Evolutionary conservation across 2,329 filamentous ascomycete genomes (phyloP), one percentile per base, ranked within the genome.

Genomic region (Tolypocladium ophioglossoides): DNA sequence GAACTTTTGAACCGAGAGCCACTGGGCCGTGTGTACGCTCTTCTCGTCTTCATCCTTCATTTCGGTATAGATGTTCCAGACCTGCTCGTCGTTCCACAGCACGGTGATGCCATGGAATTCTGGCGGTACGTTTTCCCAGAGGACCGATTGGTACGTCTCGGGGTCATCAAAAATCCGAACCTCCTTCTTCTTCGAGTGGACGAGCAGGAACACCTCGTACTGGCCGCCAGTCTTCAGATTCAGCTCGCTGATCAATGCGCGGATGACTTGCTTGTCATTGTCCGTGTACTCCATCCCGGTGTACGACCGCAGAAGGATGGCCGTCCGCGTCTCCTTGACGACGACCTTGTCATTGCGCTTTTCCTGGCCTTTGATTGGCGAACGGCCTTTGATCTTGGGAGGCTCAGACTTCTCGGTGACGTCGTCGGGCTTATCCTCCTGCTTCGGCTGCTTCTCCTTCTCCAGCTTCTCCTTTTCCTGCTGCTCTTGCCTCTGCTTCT

Each of bases 181-280:
- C 4, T 73, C 71, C 50, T 76, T 71, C 54, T 86, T 82, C 67
- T 87, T 89, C 69, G 91, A 85, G 58, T 95, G 88, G 16, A 95
- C 80, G 30, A 95, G 77, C 34, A 95, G 74, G 64, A 89, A 88
- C 1, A 94, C 84, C 61, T 91, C 82, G 64, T 91, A 95, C 69
- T 91, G 84, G 38, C 87, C 89, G 20, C 89, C 89, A 18, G 86
- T 86, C 56, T 84, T 83, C 54, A 95, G 75, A 7, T 80, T 80
- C 32, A 94, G 75, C 68, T 95, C 91, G 56, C 82, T 85, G 60
- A 95, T 82, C 64, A 95, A 79, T 38, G 90, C 82, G 32, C 91
- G 85, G 41, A 95, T 82, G 53, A 84, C 85, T 66, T 91, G 83
- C 64, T 87, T 82, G 65, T 92, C 88, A 64, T 92, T 88, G 41